Base-by-base conservation (phyloP, 768 basidiomycete species). In the Symmetrospora coprosmae region DNA sequence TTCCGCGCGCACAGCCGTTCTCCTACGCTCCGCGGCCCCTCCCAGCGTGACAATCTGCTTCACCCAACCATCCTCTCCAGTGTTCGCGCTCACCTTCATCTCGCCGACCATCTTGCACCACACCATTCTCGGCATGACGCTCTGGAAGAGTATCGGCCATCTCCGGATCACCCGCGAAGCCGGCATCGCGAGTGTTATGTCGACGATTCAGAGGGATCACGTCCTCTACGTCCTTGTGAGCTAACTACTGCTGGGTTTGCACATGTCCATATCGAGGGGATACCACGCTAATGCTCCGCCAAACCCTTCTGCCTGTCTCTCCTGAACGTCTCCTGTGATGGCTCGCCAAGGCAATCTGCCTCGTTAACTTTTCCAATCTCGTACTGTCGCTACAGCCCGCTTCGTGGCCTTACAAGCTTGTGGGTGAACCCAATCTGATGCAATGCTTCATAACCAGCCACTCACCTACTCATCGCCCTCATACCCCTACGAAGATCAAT, bases 331-430 rank as follows among this genome's bases (percentile, higher is more conserved):
- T n/a, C n/a, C n/a, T n/a, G n/a, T n/a, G n/a, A n/a, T n/a, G n/a
- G n/a, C n/a, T n/a, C n/a, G n/a, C n/a, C n/a, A n/a, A n/a, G 30
- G 43, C 60, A 3, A 62, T 65, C 25, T 65, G 64, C 50, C 48
- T 65, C 17, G 35, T 52, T 49, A 65, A 62, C 30, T 65, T 65
- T 16, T 35, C 45, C 4, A 65, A 65, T 37, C 28, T 62, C 37
- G 31, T 62, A 6, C 56, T 65, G 17, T 61, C 59, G 4, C 50
- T 65, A 0, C 53, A 60, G 11, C 14, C 21, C 2, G 39, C n/a
- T 3, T 16, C 14, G 2, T n/a, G 5, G 19, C 25, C 46, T 0
- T 65, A 62, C 34, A 39, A 46, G 60, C 52, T 33, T 21, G 64
- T 50, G 9, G 23, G 50, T 52, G 8, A 3, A 30, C 45, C 23